A percentile compares a stretch with the other conserved stretches of the same genome.
Evolutionary conservation across 306 rosid genomes (phyloP).

Genomic region (Hippophae rhamnoides): DNA sequence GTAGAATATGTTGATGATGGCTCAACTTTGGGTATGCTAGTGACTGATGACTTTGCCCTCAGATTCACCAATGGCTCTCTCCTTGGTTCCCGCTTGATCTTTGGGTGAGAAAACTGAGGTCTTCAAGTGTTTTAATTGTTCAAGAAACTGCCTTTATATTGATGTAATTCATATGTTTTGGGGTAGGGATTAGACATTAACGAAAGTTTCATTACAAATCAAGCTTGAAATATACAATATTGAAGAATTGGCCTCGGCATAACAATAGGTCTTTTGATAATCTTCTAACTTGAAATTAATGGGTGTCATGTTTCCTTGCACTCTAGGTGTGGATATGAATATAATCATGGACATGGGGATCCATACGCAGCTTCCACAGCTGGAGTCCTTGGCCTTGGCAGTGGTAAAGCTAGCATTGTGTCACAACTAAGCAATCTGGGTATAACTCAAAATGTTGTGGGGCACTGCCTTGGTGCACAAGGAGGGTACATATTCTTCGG

Average conservation of each 20-base stretch:
- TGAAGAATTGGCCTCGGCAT: neutral
- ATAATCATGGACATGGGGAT: slow-evolving; percentile 18
- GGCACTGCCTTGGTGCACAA: slow-evolving; percentile 53
- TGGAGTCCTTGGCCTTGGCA: slow-evolving; percentile 82
- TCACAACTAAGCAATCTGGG: slow-evolving; percentile 46
- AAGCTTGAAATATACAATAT: neutral
- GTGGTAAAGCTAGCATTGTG: slow-evolving; percentile 39
- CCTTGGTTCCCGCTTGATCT: slow-evolving; percentile 37
- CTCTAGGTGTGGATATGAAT: slow-evolving; percentile 71
- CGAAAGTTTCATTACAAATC: neutral
- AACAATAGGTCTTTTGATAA: neutral
- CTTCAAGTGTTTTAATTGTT: no score
- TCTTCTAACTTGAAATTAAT: neutral
- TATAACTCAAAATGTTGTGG: slow-evolving; percentile 36
- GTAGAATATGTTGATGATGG: slow-evolving; percentile 57
- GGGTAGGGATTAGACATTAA: neutral
- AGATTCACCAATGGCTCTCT: slow-evolving; percentile 31
- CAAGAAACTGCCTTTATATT: no score
- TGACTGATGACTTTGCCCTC: slow-evolving; percentile 41
- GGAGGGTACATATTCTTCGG: slow-evolving; percentile 78
- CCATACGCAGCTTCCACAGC: slow-evolving; percentile 37
- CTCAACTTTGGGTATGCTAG: slow-evolving; percentile 54
- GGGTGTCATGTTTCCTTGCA: neutral
- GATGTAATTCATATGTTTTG: no score
- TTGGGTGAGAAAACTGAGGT: slow-evolving; percentile 45